Conservation (phyloP, 176 grass and related monocot genomes). For the Eleusine coracana region DNA sequence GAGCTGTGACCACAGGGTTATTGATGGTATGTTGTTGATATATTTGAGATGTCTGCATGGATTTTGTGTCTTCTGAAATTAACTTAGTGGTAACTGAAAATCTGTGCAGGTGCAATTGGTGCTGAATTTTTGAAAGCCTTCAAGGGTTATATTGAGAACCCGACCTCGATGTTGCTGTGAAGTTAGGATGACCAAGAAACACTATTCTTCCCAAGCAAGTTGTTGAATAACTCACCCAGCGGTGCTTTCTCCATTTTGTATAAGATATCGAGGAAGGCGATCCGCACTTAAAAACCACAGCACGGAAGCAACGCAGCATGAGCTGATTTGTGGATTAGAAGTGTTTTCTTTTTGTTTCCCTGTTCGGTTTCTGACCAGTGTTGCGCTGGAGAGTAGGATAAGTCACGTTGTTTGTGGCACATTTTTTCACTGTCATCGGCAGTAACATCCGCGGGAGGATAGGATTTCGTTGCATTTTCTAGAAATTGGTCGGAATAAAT, state of each 20-base stretch:
- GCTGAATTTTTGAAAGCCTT: slow-evolving; percentile 92
- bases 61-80: background rate
- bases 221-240: slow-evolving; percentile 33
- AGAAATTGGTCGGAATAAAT: slow-evolving; percentile 25
- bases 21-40: slow-evolving; percentile 66
- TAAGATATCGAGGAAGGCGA: slow-evolving; percentile 12
- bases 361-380: background rate
- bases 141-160: slow-evolving; percentile 94
- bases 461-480: background rate
- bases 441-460: background rate
- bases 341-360: background rate
- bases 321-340: slow-evolving; percentile 14
- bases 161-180: slow-evolving; percentile 77
- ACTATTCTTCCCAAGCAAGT: slow-evolving; percentile 25
- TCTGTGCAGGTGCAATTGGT: slow-evolving; percentile 73
- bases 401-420: slow-evolving; percentile 20
- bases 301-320: background rate
- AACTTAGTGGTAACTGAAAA: background rate
- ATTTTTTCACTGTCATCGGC: background rate
- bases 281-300: slow-evolving; percentile 19
- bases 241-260: slow-evolving; percentile 30
- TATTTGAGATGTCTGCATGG: background rate
- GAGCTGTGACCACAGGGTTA: slow-evolving; percentile 97
- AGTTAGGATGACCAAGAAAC: slow-evolving; percentile 5
- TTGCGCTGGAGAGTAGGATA: background rate